Evolutionary conservation across 2,329 filamentous ascomycete genomes (phyloP), one percentile per base, ranked within the genome.

Genomic region (Spiromastix sp.): DNA sequence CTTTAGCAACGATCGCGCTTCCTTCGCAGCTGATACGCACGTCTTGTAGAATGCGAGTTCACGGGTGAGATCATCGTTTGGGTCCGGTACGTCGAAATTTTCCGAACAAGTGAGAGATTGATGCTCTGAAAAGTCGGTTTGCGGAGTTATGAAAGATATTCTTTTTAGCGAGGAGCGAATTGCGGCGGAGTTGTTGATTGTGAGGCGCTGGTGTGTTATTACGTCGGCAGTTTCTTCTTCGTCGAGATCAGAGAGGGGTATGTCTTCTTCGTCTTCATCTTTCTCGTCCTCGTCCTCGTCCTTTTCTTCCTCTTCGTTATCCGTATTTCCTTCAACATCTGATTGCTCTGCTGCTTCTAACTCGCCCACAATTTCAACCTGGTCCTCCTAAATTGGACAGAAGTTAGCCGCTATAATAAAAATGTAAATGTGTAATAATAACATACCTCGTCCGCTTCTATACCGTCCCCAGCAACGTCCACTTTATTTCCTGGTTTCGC

Each of bases 31-130:
- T 22, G 83, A 77, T 25, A 93, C 74, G 31, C 81, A 82, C 64
- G 96, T 87, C 49, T 81, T 79, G 70, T 94, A 93, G 66, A 98
- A 93, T 32, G 85, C 83, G 22, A 94, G 71, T 64, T 98, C 91
- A 44, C 91, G 85, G 61, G 80, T 81, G 38, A 95, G 72, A 58
- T 98, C 91, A 55, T 98, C 89, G 46, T 89, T 80, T 41, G 91
- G 74, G 53, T 96, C 87, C 39, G 75, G 68, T 49, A 96, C 85
- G 26, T 76, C 70, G 18, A 85, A 80, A 2, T 77, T 73, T 48
- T 73, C 72, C 36, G 70, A 60, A 25, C 83, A 79, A 12, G 79
- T 73, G 35, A 96, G 64, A 26, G 77, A 76, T 62, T 93, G 85
- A 63, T 94, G 82, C 50, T 81, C 77, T 42, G 79, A 80, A 65